phyloP scores from a whole-genome alignment of 1,284 basidiomycete species.

The Ustilago bromivora region DNA sequence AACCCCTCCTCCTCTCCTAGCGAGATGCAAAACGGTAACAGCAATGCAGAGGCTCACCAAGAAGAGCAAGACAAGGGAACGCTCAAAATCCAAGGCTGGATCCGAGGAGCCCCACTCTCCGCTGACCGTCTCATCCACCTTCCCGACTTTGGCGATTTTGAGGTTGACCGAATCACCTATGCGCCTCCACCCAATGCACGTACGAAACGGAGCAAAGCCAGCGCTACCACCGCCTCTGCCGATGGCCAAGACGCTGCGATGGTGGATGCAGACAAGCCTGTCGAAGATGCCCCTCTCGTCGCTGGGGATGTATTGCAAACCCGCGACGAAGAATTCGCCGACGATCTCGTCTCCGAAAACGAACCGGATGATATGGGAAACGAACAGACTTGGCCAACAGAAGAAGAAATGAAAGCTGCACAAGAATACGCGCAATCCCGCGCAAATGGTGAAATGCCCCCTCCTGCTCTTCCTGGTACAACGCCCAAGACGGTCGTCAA shows the following conservation, averaged over 20 bases:
- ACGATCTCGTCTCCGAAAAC: constrained; percentile 89
- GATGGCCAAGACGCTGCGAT: constrained; percentile 24
- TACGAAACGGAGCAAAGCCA: constrained; percentile 33
- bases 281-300: constrained; percentile 69
- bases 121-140: constrained; percentile 89
- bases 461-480: constrained; percentile 70
- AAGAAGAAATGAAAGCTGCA: constrained; percentile 83
- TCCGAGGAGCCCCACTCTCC: constrained; percentile 83
- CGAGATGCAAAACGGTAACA: constrained; percentile 73
- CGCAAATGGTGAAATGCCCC: constrained; percentile 43
- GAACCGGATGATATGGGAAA: constrained; percentile 88
- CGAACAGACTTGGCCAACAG: constrained; percentile 98
- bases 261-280: constrained; percentile 14
- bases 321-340: constrained; percentile 76
- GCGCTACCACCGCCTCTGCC: constrained; percentile 27
- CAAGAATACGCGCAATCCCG: constrained; percentile 39
- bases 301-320: constrained; percentile 75
- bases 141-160: constrained; percentile 89
- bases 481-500: constrained; percentile 64
- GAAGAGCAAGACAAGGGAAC: constrained; percentile 69
- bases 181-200: constrained; percentile 51
- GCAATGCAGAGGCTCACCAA: constrained; percentile 19
- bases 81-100: constrained; percentile 83
- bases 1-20: constrained; percentile 5
- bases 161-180: constrained; percentile 78